These are phyloP conservation scores for Irpex sp. DNA, from an alignment of 1,284 basidiomycete species.

Conservation along the genomic window DNA sequence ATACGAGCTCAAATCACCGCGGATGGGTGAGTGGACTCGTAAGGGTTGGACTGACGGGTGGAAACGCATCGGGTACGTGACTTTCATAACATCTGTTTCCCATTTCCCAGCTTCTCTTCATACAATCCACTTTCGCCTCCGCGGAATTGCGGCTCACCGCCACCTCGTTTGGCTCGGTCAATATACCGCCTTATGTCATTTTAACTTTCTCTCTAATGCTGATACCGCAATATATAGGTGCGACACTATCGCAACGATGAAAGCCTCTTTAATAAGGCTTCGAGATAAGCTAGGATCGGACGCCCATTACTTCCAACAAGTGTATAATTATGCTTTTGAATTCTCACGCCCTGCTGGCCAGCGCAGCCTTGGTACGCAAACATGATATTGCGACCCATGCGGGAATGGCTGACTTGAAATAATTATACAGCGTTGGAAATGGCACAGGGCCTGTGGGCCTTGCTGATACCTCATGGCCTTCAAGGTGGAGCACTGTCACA, in stretches of 20 bases:
- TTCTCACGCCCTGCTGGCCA: conserved; percentile 80
- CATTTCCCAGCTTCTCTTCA: conserved; percentile 18
- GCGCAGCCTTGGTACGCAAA: conserved; percentile 57
- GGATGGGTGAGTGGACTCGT: conserved; percentile 74
- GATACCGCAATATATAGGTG: conserved; percentile 38
- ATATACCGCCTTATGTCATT: neutral
- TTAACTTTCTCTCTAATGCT: neutral
- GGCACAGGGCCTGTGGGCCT: conserved; percentile 81
- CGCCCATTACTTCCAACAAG: conserved; percentile 76
- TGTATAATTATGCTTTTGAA: conserved; percentile 88
- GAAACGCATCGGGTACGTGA: conserved; percentile 56
- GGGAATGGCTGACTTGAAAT: neutral
- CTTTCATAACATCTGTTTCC: neutral
- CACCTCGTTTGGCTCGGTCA: neutral
- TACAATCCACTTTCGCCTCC: neutral
- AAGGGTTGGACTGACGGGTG: conserved; percentile 82
- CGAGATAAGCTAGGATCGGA: conserved; percentile 66
- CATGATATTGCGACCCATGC: neutral
- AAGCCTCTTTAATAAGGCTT: conserved; percentile 52
- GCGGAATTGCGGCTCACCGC: neutral
- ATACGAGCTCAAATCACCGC: conserved; percentile 71
- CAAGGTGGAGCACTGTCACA: conserved; percentile 65
- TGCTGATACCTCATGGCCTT: conserved; percentile 81
- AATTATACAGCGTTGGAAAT: conserved; percentile 55
- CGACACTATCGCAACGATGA: conserved; percentile 73